Conservation (phyloP, 1,284 basidiomycete species). For the Mycena sp. region DNA sequence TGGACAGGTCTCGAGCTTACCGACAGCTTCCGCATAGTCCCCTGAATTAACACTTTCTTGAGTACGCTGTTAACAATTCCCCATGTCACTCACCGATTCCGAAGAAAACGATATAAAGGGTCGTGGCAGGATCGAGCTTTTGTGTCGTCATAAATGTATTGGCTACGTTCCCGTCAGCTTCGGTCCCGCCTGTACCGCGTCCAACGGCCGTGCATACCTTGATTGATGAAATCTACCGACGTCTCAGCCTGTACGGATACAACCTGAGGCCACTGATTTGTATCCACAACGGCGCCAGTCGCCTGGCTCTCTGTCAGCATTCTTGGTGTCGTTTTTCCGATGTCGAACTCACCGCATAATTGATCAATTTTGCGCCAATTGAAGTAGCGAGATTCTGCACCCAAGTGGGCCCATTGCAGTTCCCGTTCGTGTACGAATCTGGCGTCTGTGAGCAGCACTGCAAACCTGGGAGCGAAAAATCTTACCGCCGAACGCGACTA, state of each 20-base stretch:
- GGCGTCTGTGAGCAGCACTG: neutral
- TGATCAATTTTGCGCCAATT: constrained; percentile 48
- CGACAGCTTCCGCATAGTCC: constrained; percentile 35
- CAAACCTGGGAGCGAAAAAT: constrained; percentile 3
- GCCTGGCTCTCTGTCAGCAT: constrained; percentile 34
- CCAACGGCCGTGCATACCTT: constrained; percentile 39
- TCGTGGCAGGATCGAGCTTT: constrained; percentile 42
- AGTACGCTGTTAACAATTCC: neutral
- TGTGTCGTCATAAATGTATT: constrained; percentile 31
- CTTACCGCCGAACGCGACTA: constrained; percentile 57
- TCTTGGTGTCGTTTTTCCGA: neutral
- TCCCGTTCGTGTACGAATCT: constrained; percentile 49
- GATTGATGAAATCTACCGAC: constrained; percentile 44
- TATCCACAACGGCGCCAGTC: constrained; percentile 46
- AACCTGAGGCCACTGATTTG: constrained; percentile 43
- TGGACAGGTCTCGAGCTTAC: constrained; percentile 16
- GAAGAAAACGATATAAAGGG: constrained; percentile 51
- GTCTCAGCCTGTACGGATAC: constrained; percentile 23
- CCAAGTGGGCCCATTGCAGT: constrained; percentile 51
- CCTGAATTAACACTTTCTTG: constrained; percentile 18
- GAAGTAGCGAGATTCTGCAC: constrained; percentile 46
- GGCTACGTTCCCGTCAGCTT: constrained; percentile 22
- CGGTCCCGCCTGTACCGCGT: neutral
- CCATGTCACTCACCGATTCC: constrained; percentile 44
- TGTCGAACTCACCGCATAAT: constrained; percentile 51